Evolutionary conservation across 164 flowering plant species (phyloP), one percentile per base, ranked within the genome.

Genomic region (Kalanchoe fedtschenkoi): DNA sequence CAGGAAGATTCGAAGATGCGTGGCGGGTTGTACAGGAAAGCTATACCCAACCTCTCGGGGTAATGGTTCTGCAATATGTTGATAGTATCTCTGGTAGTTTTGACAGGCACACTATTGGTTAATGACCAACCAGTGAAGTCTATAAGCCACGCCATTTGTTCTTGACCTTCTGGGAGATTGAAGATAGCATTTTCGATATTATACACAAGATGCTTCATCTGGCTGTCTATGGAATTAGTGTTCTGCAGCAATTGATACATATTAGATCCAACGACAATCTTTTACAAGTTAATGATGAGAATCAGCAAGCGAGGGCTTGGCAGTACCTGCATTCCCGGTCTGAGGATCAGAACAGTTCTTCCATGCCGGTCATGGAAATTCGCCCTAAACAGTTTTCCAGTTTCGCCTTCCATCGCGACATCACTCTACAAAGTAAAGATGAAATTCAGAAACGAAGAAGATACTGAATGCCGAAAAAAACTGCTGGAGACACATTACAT

Each of bases 81-180:
- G 44, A 78, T 34, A 15, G 86, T 72, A 2, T 91, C 98, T 66
- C 92, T 74, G 1, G 98, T 89, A 43, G 89, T 71, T 76, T 73
- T 89, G 64, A 91, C 66, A 17, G 96, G 83, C n/a, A 83, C 86
- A 13, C 68, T 83, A 55, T 70, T 84, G 70, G 60, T 77, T 43
- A 91, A 29, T 9, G 95, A 71, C 96, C 84, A 84, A 11, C 91
- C 98, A 26, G 88, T 85, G 81, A 87, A 91, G 74, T 91, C 98
- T 67, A 91, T 87, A 60, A 91, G 70, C 98, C 98, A 91, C 22
- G 81, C 70, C 95, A 87, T 89, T 65, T 91, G 96, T 66, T 91
- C 95, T 68, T 89, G 96, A 56, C 75, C 91, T 68, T 85, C 87
- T 6, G 92, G 91, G 65, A 91, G 88, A 75, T 86, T 91, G 19